These are phyloP conservation scores for Centella asiatica DNA, from an alignment of 129 eudicot genomes.

Conservation along the genomic window DNA sequence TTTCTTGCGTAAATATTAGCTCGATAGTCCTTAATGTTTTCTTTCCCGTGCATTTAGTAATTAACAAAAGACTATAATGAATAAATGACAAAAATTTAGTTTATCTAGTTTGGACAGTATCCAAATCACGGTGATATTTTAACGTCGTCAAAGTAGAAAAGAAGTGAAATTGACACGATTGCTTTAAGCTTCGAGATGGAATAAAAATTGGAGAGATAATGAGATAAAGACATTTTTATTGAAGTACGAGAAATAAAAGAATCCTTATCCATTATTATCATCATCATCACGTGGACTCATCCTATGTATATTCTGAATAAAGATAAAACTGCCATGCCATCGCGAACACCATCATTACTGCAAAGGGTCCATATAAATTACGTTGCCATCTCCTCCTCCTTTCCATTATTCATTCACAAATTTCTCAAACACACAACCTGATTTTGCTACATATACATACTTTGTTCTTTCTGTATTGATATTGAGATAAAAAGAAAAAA, in stretches of 20 bases:
- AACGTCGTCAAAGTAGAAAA: no score
- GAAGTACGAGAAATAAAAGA: conserved; percentile 23
- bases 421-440: background rate
- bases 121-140: no score
- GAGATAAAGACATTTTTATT: conserved; percentile 13
- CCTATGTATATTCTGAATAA: background rate
- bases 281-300: conserved; percentile 13
- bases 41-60: no score
- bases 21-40: no score
- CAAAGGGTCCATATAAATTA: background rate
- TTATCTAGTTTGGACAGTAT: no score
- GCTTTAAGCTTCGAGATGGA: no score
- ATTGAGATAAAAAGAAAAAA: background rate
- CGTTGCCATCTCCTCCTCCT: background rate
- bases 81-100: no score
- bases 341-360: background rate
- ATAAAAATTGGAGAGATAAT: no score
- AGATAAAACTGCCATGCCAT: conserved; percentile 12
- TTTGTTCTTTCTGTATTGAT: background rate
- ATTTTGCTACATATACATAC: background rate
- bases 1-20: no score
- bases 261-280: conserved; percentile 28
- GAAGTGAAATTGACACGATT: no score
- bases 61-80: no score
- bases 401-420: background rate